Conservation (phyloP, 2,329 filamentous ascomycete genomes). For the Diaporthe sp. region DNA sequence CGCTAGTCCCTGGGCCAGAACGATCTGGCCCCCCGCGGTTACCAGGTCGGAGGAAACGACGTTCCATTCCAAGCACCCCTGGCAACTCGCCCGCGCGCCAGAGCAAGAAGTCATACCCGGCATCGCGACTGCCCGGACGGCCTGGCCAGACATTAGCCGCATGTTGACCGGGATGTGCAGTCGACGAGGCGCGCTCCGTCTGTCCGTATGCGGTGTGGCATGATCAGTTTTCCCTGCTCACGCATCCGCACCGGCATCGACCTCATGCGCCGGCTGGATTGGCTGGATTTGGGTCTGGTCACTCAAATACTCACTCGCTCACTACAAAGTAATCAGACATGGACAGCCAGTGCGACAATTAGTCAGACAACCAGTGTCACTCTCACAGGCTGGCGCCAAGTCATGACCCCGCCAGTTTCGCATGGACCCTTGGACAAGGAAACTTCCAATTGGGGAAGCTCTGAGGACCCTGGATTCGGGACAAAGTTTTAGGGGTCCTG, state of each 20-base stretch:
- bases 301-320: neutral
- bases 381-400: neutral
- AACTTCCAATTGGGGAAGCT: conserved; percentile 8
- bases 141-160: neutral
- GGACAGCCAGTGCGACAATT: neutral
- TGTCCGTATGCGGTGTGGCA: conserved; percentile 13
- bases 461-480: conserved; percentile 30
- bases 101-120: neutral
- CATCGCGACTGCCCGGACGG: neutral
- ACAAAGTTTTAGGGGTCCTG: conserved; percentile 18
- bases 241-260: neutral
- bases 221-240: neutral
- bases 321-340: neutral
- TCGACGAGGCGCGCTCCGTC: neutral
- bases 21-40: conserved; percentile 22
- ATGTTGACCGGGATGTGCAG: neutral
- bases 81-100: neutral
- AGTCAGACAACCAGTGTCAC: neutral
- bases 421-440: conserved; percentile 11
- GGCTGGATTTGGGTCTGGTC: neutral
- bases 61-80: conserved; percentile 1
- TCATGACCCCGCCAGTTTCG: conserved; percentile 29
- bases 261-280: neutral
- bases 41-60: neutral
- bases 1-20: conserved; percentile 30